These are phyloP conservation scores for Trypanosoma cruzi DNA, from an alignment of 208 protist species.

Conservation along the genomic window DNA sequence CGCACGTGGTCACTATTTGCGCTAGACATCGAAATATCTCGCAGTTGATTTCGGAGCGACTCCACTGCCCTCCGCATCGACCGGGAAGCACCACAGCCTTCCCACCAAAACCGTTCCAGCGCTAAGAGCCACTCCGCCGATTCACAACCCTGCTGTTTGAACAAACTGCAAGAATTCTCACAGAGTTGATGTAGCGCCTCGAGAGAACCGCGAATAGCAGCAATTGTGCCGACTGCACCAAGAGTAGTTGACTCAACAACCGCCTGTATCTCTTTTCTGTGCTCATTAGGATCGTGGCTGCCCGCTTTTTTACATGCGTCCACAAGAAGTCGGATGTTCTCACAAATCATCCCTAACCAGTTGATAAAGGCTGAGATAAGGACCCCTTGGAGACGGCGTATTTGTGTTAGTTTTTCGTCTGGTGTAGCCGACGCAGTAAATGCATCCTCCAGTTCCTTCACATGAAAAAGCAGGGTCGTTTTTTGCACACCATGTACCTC, in stretches of 20 bases:
- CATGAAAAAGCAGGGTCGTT: slow-evolving; percentile 37
- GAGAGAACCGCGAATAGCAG: slow-evolving; percentile 34
- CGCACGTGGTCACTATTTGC: slow-evolving; percentile 36
- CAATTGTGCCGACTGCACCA: slow-evolving; percentile 1
- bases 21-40: slow-evolving; percentile 38
- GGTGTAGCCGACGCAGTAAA: slow-evolving; percentile 7
- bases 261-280: neutral
- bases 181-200: slow-evolving; percentile 36
- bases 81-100: slow-evolving; percentile 38
- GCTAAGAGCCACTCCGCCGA: slow-evolving; percentile 43
- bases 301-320: slow-evolving; percentile 46
- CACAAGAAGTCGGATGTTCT: slow-evolving; percentile 59
- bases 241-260: slow-evolving; percentile 5
- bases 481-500: slow-evolving; percentile 50
- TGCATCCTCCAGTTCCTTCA: slow-evolving; percentile 38
- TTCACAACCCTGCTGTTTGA: slow-evolving; percentile 8
- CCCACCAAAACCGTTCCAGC: slow-evolving; percentile 69
- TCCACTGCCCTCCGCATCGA: slow-evolving; percentile 26
- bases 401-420: slow-evolving; percentile 5
- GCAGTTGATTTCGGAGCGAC: slow-evolving; percentile 29
- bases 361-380: slow-evolving; percentile 38
- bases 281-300: neutral
- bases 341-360: slow-evolving; percentile 57
- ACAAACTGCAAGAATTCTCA: slow-evolving; percentile 2
- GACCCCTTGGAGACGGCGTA: slow-evolving; percentile 32